Evolutionary conservation across 306 rosid genomes (phyloP), one percentile per base, ranked within the genome.

Genomic region (Betula pendula): DNA sequence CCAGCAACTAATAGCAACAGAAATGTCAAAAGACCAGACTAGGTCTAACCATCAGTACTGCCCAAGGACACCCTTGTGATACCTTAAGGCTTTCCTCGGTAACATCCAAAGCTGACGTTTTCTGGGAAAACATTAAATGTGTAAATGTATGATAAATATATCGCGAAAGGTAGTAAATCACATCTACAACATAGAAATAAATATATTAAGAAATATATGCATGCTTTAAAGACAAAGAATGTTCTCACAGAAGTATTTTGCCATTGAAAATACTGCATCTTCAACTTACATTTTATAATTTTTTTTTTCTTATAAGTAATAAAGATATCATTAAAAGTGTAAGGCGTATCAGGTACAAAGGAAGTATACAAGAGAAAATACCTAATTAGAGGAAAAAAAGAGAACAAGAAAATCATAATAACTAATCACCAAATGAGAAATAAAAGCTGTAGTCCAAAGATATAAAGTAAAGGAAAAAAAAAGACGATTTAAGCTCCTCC

Each of bases 31-130:
- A 56, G 63, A 56, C 15, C 63, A 22, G 29, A 38, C 70, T 17
- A 40, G 15, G 47, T 65, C 44, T 65, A 65, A 65, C 24, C 74
- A 63, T 63, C 77, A 81, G 69, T n/a, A 44, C 66, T 22, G 33
- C 29, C 29, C 33, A 62, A 25, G 66, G 75, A 35, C 4, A 62
- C 71, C 69, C 66, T 74, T 71, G 79, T 60, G 22, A 70, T 89
- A 93, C 98, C 98, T 93, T 93, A 16, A 90, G 89, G 80, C 86
- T 69, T 79, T 89, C 94, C 85, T 89, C 94, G 5, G 91, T 76
- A 74, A 82, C 89, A 75, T 93, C 91, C 83, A 93, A 86, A 71
- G 91, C 90, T 40, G 96, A 80, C 19, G 84, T 62, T 90, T 93
- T 93, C 98, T 93, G 93, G 84, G 75, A 77, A 81, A 75, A 81